These are phyloP conservation scores for Colletotrichum liriopes DNA, from an alignment of 2,329 filamentous ascomycete species.

Conservation along the genomic window DNA sequence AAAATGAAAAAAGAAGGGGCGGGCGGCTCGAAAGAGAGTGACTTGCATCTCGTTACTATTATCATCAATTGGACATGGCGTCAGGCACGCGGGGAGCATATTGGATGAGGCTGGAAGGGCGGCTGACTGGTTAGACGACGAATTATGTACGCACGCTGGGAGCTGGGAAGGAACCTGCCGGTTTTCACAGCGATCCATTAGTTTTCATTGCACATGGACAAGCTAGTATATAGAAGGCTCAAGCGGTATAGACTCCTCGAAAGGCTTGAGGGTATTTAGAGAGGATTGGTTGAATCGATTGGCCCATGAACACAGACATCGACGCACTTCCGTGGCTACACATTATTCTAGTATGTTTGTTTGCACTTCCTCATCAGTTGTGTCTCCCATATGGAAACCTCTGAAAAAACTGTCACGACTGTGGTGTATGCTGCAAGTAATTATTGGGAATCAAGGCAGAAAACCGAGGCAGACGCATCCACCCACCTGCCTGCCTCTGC, in stretches of 20 bases:
- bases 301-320: not conserved
- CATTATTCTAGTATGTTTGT: not conserved
- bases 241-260: slow-evolving; percentile 21
- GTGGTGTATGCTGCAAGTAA: not conserved
- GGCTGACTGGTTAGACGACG: slow-evolving; percentile 31
- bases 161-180: not conserved
- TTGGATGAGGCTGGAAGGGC: slow-evolving; percentile 25
- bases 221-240: slow-evolving; percentile 19
- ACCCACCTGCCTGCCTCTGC: not conserved
- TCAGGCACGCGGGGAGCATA: slow-evolving; percentile 32
- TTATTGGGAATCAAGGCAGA: not conserved
- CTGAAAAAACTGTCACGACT: not conserved
- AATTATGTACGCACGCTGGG: slow-evolving; percentile 20
- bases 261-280: slow-evolving; percentile 14
- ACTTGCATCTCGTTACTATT: slow-evolving; percentile 35
- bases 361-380: no score
- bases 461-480: not conserved
- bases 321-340: no score
- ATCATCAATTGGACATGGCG: slow-evolving; percentile 29
- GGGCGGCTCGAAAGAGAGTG: slow-evolving; percentile 36
- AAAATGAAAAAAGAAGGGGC: slow-evolving; percentile 37
- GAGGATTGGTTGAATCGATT: slow-evolving; percentile 7
- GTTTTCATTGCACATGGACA: slow-evolving; percentile 7
- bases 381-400: not conserved
- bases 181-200: slow-evolving; percentile 16